Conservation (phyloP, 176 grass and related monocot species). For the Thinopyrum elongatum region DNA sequence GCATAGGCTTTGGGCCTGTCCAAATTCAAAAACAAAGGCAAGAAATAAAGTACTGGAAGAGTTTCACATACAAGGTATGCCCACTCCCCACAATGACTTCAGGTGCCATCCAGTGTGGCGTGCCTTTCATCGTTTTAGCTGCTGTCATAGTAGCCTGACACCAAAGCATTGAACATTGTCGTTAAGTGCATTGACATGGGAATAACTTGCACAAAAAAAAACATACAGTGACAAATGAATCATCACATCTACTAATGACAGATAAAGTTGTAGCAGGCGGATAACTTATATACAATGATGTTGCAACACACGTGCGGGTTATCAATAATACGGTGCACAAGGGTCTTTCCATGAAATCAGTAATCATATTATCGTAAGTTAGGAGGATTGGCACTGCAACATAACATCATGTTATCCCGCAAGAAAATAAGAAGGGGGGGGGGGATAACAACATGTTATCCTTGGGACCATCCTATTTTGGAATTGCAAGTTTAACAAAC, state of each 20-base stretch:
- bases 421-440: background rate
- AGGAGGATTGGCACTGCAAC: background rate
- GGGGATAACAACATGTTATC: background rate
- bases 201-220: slow-evolving; percentile 19
- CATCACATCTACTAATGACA: background rate
- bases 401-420: background rate
- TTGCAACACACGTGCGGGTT: background rate
- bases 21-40: background rate
- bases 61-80: slow-evolving; percentile 84
- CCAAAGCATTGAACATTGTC: slow-evolving; percentile 22
- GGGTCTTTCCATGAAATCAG: background rate
- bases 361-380: background rate
- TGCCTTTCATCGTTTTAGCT: slow-evolving; percentile 98
- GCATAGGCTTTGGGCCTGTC: background rate
- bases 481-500: slow-evolving; percentile 8
- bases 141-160: slow-evolving; percentile 93
- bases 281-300: background rate
- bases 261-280: background rate
- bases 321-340: background rate
- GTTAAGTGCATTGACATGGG: slow-evolving; percentile 19
- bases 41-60: slow-evolving; percentile 21
- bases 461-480: background rate
- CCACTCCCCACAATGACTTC: slow-evolving; percentile 98
- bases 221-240: background rate
- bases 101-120: slow-evolving; percentile 99